phyloP scores from a whole-genome alignment of 805 yeast species.

The Candida rishiriensis region DNA sequence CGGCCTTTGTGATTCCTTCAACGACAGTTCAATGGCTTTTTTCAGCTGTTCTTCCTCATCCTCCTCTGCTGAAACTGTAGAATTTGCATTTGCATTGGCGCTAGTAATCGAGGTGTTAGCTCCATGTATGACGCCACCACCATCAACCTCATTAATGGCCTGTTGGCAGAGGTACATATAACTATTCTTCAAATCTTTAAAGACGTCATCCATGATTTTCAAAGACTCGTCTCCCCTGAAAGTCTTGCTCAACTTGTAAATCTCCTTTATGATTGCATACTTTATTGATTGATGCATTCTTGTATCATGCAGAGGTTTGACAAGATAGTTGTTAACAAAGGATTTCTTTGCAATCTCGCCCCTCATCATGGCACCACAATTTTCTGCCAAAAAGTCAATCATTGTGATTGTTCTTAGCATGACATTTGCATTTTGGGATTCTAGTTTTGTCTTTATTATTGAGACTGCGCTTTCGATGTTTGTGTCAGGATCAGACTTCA shows the following conservation, averaged over 20 bases:
- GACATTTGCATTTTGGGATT: slow-evolving; percentile 57
- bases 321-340: slow-evolving; percentile 43
- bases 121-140: slow-evolving; percentile 5
- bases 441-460: slow-evolving; percentile 44
- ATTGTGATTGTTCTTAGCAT: slow-evolving; percentile 54
- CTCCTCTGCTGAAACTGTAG: slow-evolving; percentile 2
- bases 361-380: slow-evolving; percentile 68
- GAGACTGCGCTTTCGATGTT: slow-evolving; percentile 44
- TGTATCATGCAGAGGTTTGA: slow-evolving; percentile 47
- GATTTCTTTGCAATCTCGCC: slow-evolving; percentile 55
- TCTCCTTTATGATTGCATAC: slow-evolving; percentile 56
- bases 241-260: slow-evolving; percentile 59
- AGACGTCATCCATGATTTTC: slow-evolving; percentile 61
- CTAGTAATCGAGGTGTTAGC: no score
- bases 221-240: slow-evolving; percentile 76
- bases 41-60: slow-evolving; percentile 76
- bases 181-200: slow-evolving; percentile 40
- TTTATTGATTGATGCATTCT: slow-evolving; percentile 66
- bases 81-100: background rate
- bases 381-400: slow-evolving; percentile 62
- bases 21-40: slow-evolving; percentile 68
- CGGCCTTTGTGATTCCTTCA: slow-evolving; percentile 50
- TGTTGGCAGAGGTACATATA: slow-evolving; percentile 35
- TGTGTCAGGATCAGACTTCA: slow-evolving; percentile 56
- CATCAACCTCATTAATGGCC: slow-evolving; percentile 26